Evolutionary conservation across 2,329 filamentous ascomycete species (phyloP).

Genomic region (Xylaria sp.): DNA sequence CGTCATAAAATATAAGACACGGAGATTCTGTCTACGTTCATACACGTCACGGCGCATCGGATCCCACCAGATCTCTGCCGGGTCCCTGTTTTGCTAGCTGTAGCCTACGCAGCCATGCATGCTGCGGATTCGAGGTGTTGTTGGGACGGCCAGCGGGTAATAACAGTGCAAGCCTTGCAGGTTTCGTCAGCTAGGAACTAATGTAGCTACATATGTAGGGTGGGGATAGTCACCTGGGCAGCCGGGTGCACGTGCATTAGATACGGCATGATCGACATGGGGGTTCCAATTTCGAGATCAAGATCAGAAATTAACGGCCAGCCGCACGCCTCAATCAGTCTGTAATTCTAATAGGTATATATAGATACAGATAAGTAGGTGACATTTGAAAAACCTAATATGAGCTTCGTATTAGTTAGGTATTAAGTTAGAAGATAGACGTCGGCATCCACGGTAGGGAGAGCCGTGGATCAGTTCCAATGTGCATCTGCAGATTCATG

Average conservation of each 20-base stretch:
- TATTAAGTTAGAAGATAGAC: no score
- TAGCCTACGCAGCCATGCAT: no score
- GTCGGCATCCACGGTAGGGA: no score
- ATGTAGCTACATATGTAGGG: background rate
- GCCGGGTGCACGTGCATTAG: constrained; percentile 11
- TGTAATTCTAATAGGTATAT: background rate
- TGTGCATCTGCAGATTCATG: no score
- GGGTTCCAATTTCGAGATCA: constrained; percentile 34
- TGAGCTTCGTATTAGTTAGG: no score
- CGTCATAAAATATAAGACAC: background rate
- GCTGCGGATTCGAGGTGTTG: background rate
- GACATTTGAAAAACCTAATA: no score
- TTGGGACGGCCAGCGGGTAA: constrained; percentile 3
- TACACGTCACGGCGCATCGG: background rate
- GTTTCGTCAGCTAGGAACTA: constrained; percentile 5
- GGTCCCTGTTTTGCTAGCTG: background rate
- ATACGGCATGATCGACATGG: constrained; percentile 35
- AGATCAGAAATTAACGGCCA: constrained; percentile 33
- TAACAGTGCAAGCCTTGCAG: constrained; percentile 4
- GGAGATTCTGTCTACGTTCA: background rate
- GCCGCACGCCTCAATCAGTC: constrained; percentile 22
- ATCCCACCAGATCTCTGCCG: background rate
- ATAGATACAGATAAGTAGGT: background rate
- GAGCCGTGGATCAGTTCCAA: no score
- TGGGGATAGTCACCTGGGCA: constrained; percentile 7